Evolutionary conservation across 768 basidiomycete genomes (phyloP), one percentile per base, ranked within the genome.

Genomic region (Kondoa malvinella): DNA sequence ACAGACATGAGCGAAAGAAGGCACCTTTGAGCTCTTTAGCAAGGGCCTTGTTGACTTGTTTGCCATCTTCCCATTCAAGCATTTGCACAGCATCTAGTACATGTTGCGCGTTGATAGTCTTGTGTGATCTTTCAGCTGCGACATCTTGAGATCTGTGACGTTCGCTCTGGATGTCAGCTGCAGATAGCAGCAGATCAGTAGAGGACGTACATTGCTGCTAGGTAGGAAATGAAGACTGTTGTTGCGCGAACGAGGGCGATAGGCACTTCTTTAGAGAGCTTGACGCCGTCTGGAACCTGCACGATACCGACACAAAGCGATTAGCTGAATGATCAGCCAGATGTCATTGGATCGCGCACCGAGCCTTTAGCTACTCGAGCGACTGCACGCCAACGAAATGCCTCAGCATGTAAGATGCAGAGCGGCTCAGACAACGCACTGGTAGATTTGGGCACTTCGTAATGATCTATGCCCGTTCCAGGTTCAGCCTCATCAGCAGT

Each of bases 211-310:
- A 65, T 79, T 85, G 72, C 76, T 87, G 92, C 86, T 4, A 97
- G 80, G 73, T 92, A 94, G 76, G 88, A 92, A 72, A 99, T 92
- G 76, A 96, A 97, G 64, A 96, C 87, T 0, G 92, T 92, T 2
- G 92, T 89, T 32, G 87, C 86, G 75, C 92, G 92, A 16, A 87
- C 81, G 12, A 95, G 80, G 15, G 90, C 88, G 1, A 87, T 76
- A 0, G 92, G 84, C 0, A 88, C 87, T 68, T 96, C 94, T 70
- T 92, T 94, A 73, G 91, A 88, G 67, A 95, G 77, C 75, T 94
- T 94, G 15, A 86, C 82, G 72, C 84, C 86, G 0, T 89, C 86
- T 3, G 90, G 89, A 1, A 94, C 78, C 92, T 92, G 67, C 12
- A 1, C 16, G n/a, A 27, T 12, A 63, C n/a, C 27, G 61, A 16